phyloP scores from a whole-genome alignment of 1,139 yeast species.

The Yamadazyma friedrichii region DNA sequence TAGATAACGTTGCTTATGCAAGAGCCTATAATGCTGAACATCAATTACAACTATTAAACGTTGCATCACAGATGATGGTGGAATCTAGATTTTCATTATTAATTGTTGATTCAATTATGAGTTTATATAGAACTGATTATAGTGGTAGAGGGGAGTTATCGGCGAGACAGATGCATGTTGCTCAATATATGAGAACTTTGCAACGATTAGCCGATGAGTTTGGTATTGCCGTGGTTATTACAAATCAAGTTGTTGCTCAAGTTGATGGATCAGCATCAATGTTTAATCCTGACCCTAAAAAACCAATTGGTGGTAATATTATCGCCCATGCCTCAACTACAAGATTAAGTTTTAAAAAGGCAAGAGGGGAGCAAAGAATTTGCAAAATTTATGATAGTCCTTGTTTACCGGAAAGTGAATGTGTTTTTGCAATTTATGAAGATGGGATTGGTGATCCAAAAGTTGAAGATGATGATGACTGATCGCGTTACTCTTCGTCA shows the following conservation, averaged over 20 bases:
- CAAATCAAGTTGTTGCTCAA: conserved; percentile 97
- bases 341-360: conserved; percentile 83
- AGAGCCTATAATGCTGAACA: conserved; percentile 97
- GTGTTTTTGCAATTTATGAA: conserved; percentile 92
- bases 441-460: conserved; percentile 97
- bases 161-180: conserved; percentile 93
- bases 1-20: conserved; percentile 96
- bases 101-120: conserved; percentile 95
- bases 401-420: conserved; percentile 91
- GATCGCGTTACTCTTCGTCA: not conserved
- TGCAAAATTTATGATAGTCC: conserved; percentile 96
- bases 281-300: conserved; percentile 97
- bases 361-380: conserved; percentile 86
- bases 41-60: conserved; percentile 79
- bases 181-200: conserved; percentile 85
- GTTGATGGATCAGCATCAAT: conserved; percentile 86
- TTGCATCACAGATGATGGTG: conserved; percentile 96
- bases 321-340: conserved; percentile 97
- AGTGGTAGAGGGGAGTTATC: conserved; percentile 95
- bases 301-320: conserved; percentile 98
- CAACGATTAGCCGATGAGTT: conserved; percentile 96
- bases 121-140: conserved; percentile 91
- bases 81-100: conserved; percentile 79
- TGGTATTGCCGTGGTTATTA: conserved; percentile 97
- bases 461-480: conserved; percentile 56